Evolutionary conservation across 2,329 filamentous ascomycete genomes (phyloP).

Genomic region (Nothomitra cinnamomea): DNA sequence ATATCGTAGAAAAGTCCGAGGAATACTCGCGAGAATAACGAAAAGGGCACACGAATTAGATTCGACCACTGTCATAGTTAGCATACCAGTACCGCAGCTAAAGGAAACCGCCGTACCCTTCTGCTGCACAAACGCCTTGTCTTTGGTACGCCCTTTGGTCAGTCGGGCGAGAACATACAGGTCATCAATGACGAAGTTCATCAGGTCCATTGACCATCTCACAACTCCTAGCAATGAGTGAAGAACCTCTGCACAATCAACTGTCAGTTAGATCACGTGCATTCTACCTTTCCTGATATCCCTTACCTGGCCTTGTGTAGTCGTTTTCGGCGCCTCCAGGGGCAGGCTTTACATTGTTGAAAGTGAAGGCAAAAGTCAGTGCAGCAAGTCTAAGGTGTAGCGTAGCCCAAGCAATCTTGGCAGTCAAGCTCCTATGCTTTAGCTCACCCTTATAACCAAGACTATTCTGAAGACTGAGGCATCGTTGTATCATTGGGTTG

Average conservation of each 20-base stretch:
- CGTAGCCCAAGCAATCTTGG: conserved; percentile 58
- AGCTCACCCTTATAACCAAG: conserved; percentile 54
- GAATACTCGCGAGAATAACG: conserved; percentile 57
- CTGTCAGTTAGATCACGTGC: conserved; percentile 1
- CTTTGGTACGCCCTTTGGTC: conserved; percentile 20
- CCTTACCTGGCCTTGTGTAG: conserved; percentile 39
- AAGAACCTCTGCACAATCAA: conserved; percentile 42
- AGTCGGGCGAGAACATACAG: conserved; percentile 28
- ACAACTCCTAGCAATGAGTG: conserved; percentile 56
- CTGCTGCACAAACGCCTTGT: conserved; percentile 8
- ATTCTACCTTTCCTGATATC: not conserved
- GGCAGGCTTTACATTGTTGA: conserved; percentile 42
- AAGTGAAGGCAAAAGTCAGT: conserved; percentile 47
- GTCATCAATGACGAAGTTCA: conserved; percentile 37
- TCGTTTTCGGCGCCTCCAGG: conserved; percentile 25
- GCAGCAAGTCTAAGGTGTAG: conserved; percentile 56
- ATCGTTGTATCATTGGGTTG: conserved; percentile 56
- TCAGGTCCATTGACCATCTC: conserved; percentile 58
- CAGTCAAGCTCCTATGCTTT: conserved; percentile 43
- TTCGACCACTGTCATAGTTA: conserved; percentile 12
- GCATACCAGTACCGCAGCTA: conserved; percentile 6
- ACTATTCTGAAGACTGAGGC: conserved; percentile 62
- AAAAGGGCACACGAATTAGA: conserved; percentile 16
- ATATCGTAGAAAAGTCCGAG: conserved; percentile 48
- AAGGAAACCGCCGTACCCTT: not conserved